These are phyloP conservation scores for Scorias spongiosa DNA, from an alignment of 2,329 filamentous ascomycete species.

Conservation along the genomic window DNA sequence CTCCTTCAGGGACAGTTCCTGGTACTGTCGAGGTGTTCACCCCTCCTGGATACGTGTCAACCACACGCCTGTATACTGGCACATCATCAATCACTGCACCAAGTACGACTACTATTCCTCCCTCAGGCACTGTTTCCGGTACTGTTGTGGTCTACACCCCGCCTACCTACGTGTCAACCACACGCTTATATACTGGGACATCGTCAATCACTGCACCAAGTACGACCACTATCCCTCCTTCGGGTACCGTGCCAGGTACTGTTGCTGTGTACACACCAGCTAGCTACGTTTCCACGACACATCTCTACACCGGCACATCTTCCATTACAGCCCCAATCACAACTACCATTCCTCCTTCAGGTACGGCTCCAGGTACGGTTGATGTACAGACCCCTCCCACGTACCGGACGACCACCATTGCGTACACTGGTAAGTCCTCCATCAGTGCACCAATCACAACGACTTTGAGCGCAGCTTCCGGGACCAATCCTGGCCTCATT, in stretches of 20 bases:
- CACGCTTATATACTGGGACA: neutral
- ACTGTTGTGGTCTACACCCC: neutral
- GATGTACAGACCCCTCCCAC: constrained; percentile 2
- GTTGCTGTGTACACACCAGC: constrained; percentile 1
- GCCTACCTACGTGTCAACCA: neutral
- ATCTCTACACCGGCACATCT: neutral
- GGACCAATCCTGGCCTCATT: constrained; percentile 1
- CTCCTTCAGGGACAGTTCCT: neutral
- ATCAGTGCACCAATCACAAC: constrained; percentile 2
- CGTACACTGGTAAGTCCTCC: constrained; percentile 3
- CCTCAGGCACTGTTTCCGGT: constrained; percentile 2
- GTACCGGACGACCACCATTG: constrained; percentile 3
- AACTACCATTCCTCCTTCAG: constrained; percentile 2
- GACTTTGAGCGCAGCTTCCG: constrained; percentile 2
- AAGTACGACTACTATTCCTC: constrained; percentile 1
- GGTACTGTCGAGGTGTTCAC: constrained; percentile 1
- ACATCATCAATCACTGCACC: neutral
- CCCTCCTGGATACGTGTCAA: neutral
- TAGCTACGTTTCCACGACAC: neutral
- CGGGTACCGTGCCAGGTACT: constrained; percentile 1
- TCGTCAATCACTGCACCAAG: neutral
- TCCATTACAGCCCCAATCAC: neutral
- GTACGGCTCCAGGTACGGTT: constrained; percentile 2
- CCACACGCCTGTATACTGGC: constrained; percentile 1
- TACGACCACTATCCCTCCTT: constrained; percentile 1